Percentiles rank a stretch among this genome's conserved stretches.
phyloP scores from a whole-genome alignment of 2,329 filamentous ascomycete species.

The Periconia sp. region DNA sequence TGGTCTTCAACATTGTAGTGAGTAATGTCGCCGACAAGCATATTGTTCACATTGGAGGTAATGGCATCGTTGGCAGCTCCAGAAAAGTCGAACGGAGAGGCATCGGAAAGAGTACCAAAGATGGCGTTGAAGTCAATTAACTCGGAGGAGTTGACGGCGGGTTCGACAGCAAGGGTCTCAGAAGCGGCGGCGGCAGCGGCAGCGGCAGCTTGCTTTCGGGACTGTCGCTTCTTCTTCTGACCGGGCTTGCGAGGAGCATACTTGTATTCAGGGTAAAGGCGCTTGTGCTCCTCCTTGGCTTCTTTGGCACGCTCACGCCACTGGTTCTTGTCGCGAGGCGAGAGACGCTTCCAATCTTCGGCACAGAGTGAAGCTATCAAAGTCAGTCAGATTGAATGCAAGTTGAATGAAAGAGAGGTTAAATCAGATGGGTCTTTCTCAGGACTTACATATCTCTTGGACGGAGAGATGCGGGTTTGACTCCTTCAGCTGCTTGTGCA shows the following conservation, averaged over 20 bases:
- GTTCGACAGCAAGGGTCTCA: neutral
- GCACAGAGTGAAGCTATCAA: constrained; percentile 19
- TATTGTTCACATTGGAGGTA: neutral
- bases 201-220: constrained; percentile 22
- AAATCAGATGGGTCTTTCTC: too few relatives aligned
- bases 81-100: neutral
- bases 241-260: constrained; percentile 29
- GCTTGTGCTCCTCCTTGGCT: constrained; percentile 22
- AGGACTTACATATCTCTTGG: constrained; percentile 26
- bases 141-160: neutral
- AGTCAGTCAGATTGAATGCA: constrained; percentile 7
- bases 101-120: neutral
- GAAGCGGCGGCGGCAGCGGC: constrained; percentile 8
- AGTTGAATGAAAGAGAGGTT: neutral
- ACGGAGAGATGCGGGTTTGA: constrained; percentile 19
- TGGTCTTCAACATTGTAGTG: too few relatives aligned
- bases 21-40: neutral
- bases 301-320: constrained; percentile 19
- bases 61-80: neutral
- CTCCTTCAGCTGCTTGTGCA: constrained; percentile 20
- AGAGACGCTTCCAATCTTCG: constrained; percentile 18
- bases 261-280: constrained; percentile 27
- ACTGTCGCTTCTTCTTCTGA: constrained; percentile 31
- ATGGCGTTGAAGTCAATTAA: neutral
- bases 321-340: constrained; percentile 13